These are phyloP conservation scores for Aspergillus eucalypticola DNA, from an alignment of 2,329 filamentous ascomycete species.

Conservation along the genomic window DNA sequence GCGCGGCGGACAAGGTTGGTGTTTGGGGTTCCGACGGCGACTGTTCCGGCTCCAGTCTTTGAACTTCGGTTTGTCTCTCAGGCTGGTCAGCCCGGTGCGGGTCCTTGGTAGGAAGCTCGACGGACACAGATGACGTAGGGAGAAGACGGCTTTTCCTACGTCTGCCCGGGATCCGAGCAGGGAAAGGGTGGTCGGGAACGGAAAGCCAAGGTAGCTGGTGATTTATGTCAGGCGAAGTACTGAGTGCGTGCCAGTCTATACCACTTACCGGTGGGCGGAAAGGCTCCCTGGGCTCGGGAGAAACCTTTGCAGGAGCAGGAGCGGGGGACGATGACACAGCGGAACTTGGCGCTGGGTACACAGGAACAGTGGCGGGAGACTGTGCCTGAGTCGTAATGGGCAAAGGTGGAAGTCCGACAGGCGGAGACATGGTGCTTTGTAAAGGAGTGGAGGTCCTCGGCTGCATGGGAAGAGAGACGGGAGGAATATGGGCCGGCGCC, in stretches of 20 bases:
- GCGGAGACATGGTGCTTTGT: conserved; percentile 39
- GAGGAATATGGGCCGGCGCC: conserved; percentile 39
- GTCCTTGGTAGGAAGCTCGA: conserved; percentile 56
- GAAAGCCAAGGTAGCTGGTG: conserved; percentile 62
- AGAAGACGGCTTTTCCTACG: conserved; percentile 45
- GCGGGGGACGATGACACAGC: conserved; percentile 38
- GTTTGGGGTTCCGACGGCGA: conserved; percentile 53
- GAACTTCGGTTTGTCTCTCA: conserved; percentile 23
- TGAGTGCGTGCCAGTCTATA: not conserved
- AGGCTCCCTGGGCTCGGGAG: conserved; percentile 40
- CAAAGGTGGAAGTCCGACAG: conserved; percentile 28
- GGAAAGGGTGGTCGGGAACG: conserved; percentile 56
- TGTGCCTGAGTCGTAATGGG: conserved; percentile 35
- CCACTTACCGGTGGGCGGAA: conserved; percentile 52
- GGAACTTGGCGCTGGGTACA: conserved; percentile 28
- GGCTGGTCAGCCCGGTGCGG: conserved; percentile 25
- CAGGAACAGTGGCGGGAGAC: conserved; percentile 23
- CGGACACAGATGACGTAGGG: conserved; percentile 34
- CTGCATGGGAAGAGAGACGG: conserved; percentile 38
- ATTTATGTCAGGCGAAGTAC: not conserved
- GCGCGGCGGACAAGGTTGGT: conserved; percentile 59
- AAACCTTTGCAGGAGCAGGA: conserved; percentile 27
- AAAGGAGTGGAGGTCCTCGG: conserved; percentile 40
- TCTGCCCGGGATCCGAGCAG: conserved; percentile 50
- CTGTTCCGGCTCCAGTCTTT: conserved; percentile 22